phyloP scores from a whole-genome alignment of 345 rosid genomes.

The Salix udensis region DNA sequence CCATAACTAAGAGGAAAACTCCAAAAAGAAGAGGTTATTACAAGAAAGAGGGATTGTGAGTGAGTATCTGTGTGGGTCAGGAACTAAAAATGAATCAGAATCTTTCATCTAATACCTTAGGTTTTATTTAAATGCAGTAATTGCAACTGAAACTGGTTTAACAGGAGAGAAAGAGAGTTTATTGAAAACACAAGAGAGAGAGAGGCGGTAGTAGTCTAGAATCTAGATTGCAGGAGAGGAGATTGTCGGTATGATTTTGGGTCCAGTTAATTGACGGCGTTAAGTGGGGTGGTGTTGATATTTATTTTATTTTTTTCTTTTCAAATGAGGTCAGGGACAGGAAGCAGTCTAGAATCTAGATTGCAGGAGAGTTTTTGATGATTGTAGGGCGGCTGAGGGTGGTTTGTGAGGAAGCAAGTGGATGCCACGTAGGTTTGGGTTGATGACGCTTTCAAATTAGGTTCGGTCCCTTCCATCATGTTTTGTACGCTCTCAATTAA shows the following conservation, averaged over 20 bases:
- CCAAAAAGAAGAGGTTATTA: neutral
- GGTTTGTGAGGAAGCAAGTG: neutral
- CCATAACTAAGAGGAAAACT: conserved; percentile 38
- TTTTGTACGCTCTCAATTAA: too few species aligned
- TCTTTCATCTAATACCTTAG: neutral
- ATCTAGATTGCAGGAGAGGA: neutral
- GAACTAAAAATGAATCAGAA: neutral
- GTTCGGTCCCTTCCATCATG: neutral
- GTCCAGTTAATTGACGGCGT: conserved; percentile 8
- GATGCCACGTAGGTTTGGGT: neutral
- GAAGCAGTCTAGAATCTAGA: too few species aligned
- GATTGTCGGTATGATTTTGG: neutral
- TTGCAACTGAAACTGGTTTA: neutral
- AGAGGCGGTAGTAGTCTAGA: neutral
- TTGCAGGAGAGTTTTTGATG: neutral
- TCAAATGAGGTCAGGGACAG: neutral
- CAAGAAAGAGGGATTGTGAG: neutral
- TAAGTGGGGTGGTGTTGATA: neutral
- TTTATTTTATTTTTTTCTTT: neutral
- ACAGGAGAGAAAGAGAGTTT: neutral
- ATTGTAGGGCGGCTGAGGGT: neutral
- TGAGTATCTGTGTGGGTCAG: neutral
- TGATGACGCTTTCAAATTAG: conserved; percentile 1
- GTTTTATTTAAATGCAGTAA: neutral
- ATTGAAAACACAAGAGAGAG: neutral